Evolutionary conservation across 345 rosid species (phyloP).

Genomic region (Sonneratia alba): DNA sequence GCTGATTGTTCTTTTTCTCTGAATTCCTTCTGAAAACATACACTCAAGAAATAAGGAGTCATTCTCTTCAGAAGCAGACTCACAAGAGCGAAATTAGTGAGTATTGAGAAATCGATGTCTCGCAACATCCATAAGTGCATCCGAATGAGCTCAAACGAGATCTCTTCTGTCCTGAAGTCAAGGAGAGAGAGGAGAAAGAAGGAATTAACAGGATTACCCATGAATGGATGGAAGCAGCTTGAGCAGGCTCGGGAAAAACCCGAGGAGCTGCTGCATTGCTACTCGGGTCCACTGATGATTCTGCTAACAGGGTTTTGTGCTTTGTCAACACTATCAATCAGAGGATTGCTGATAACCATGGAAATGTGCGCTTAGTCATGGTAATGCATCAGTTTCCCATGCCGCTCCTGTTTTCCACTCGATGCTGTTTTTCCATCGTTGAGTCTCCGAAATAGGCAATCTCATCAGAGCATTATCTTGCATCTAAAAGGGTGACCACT

Average conservation of each 20-base stretch:
- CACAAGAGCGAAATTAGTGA: too few species aligned
- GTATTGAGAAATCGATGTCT: too few species aligned
- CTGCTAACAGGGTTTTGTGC: slow-evolving; percentile 19
- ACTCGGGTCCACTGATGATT: slow-evolving; percentile 20
- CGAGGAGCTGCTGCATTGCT: slow-evolving; percentile 22
- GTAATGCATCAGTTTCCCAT: slow-evolving; percentile 18
- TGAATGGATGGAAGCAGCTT: slow-evolving; percentile 37
- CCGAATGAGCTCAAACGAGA: too few species aligned
- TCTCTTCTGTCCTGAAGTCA: slow-evolving; percentile 37
- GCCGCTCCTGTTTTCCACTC: slow-evolving; percentile 25
- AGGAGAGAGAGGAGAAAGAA: slow-evolving; percentile 40
- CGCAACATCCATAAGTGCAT: too few species aligned
- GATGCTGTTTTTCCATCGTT: too few species aligned
- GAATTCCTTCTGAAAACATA: too few species aligned
- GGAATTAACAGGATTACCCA: slow-evolving; percentile 40
- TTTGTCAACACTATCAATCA: slow-evolving; percentile 21
- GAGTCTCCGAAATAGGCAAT: slow-evolving; percentile 12
- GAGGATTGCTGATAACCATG: slow-evolving; percentile 11
- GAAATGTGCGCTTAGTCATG: slow-evolving; percentile 18
- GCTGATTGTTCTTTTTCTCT: too few species aligned
- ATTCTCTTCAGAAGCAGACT: too few species aligned
- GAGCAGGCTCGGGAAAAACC: slow-evolving; percentile 28
- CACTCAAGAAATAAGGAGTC: too few species aligned
- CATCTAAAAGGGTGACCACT: slow-evolving; percentile 27
- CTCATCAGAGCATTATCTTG: slow-evolving; percentile 30